phyloP scores from a whole-genome alignment of 2,329 filamentous ascomycete species.

The Diaporthe longicolla region DNA sequence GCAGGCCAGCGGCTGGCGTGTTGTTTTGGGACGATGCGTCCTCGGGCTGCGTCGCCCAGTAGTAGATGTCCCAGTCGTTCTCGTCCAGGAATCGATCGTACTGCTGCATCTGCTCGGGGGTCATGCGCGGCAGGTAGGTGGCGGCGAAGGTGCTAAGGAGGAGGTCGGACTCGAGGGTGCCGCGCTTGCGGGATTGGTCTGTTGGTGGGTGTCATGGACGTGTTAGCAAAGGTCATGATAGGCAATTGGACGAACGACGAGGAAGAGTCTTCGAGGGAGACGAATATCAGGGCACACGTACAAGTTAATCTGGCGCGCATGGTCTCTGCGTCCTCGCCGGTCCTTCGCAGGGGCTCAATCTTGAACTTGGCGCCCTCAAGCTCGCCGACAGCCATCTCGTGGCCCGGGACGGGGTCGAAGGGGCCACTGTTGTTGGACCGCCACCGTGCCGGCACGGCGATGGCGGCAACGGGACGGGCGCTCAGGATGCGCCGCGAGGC shows the following conservation, averaged over 20 bases:
- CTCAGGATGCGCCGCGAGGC: conserved; percentile 44
- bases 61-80: conserved; percentile 99
- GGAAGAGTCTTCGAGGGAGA: too few species aligned
- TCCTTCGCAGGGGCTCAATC: conserved; percentile 88
- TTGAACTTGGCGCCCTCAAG: conserved; percentile 88
- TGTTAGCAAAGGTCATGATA: too few species aligned
- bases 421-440: conserved; percentile 43
- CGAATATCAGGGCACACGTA: too few species aligned
- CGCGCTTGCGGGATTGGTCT: conserved; percentile 98
- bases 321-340: conserved; percentile 86
- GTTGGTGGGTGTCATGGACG: conserved; percentile 22
- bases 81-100: conserved; percentile 97
- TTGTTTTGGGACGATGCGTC: conserved; percentile 56
- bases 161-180: conserved; percentile 95
- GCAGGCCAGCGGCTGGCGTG: conserved; percentile 50
- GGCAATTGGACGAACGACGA: too few species aligned
- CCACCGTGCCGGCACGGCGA: conserved; percentile 35
- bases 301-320: conserved; percentile 87
- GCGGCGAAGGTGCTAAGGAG: conserved; percentile 96
- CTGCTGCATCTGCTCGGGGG: conserved; percentile 78
- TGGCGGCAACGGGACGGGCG: conserved; percentile 34
- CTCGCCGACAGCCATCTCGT: conserved; percentile 85
- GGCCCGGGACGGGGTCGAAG: conserved; percentile 49
- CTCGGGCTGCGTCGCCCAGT: conserved; percentile 95
- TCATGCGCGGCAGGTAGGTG: conserved; percentile 81